These are phyloP conservation scores for Coemansia erecta DNA, from an alignment of 192 early-diverging fungal genomes.

Conservation along the genomic window DNA sequence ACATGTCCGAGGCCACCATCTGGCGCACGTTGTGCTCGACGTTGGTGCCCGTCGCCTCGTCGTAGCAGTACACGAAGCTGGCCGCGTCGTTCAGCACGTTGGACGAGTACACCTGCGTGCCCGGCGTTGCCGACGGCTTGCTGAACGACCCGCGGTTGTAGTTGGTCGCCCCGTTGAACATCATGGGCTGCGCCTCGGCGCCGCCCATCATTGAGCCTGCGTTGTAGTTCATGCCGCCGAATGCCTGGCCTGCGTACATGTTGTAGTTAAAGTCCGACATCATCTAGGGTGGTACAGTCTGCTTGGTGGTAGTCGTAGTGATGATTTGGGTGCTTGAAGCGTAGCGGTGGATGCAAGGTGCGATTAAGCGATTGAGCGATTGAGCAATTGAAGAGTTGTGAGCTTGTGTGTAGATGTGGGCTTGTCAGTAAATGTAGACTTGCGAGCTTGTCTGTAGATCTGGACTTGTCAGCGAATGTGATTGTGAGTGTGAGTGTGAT, in stretches of 20 bases:
- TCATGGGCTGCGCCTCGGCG: constrained; percentile 18
- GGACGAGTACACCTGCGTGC: constrained; percentile 12
- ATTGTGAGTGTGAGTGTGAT: no score
- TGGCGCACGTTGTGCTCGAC: constrained; percentile 26
- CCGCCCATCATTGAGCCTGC: constrained; percentile 13
- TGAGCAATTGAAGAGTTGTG: no score
- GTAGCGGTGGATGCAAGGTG: no score
- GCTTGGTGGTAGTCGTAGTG: no score
- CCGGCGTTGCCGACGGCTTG: constrained; percentile 9
- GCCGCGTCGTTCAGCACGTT: constrained; percentile 27
- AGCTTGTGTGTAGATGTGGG: no score
- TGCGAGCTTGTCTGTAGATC: no score
- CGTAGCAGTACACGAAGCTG: constrained; percentile 30
- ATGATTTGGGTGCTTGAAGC: background rate
- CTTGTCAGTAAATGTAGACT: no score
- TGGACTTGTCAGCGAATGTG: no score
- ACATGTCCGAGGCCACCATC: constrained; percentile 19
- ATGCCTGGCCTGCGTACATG: constrained; percentile 30
- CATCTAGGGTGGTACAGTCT: background rate
- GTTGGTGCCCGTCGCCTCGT: constrained; percentile 8
- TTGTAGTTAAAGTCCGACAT: constrained; percentile 36
- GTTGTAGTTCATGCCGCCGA: constrained; percentile 13
- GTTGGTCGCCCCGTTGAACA: constrained; percentile 24
- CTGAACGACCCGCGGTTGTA: background rate
- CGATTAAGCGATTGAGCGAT: no score